These are phyloP conservation scores for Aureobasidium zeae DNA, from an alignment of 2,329 filamentous ascomycete genomes.

Conservation along the genomic window DNA sequence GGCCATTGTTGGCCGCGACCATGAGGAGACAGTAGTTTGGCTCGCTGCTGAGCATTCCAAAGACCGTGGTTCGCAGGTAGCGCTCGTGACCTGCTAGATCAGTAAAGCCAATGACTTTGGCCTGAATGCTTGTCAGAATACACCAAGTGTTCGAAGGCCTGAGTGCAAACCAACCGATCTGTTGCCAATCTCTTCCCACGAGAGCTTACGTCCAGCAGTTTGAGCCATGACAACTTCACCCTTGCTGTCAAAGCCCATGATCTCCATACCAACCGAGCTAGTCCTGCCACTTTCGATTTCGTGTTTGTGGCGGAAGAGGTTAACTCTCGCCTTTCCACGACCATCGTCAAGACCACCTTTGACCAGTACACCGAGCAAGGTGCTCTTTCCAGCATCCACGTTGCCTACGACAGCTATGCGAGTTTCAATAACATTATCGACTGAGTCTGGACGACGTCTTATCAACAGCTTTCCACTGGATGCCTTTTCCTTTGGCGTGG, in stretches of 20 bases:
- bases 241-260: constrained; percentile 88
- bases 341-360: constrained; percentile 95
- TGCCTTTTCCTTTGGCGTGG: constrained; percentile 58
- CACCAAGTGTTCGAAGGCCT: too few relatives aligned
- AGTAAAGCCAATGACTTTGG: constrained; percentile 94
- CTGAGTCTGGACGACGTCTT: constrained; percentile 59
- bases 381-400: constrained; percentile 94
- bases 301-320: constrained; percentile 95
- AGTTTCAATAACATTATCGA: constrained; percentile 89
- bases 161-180: constrained; percentile 64
- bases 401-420: constrained; percentile 95
- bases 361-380: constrained; percentile 87
- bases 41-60: constrained; percentile 85
- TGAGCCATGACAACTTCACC: constrained; percentile 76
- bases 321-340: constrained; percentile 84
- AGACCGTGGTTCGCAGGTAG: constrained; percentile 91
- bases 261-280: constrained; percentile 96
- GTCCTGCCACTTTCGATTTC: constrained; percentile 93
- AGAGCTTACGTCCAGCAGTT: constrained; percentile 74
- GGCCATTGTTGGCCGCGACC: constrained; percentile 95
- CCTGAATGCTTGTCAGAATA: constrained; percentile 27
- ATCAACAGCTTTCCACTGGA: constrained; percentile 82
- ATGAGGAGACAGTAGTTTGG: constrained; percentile 97
- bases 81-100: constrained; percentile 93
- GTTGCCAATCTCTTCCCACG: constrained; percentile 96